A percentile compares a stretch with the other conserved stretches of the same genome.
Evolutionary conservation across 2,329 filamentous ascomycete species (phyloP).

Genomic region (Botrytis hyacinthi): DNA sequence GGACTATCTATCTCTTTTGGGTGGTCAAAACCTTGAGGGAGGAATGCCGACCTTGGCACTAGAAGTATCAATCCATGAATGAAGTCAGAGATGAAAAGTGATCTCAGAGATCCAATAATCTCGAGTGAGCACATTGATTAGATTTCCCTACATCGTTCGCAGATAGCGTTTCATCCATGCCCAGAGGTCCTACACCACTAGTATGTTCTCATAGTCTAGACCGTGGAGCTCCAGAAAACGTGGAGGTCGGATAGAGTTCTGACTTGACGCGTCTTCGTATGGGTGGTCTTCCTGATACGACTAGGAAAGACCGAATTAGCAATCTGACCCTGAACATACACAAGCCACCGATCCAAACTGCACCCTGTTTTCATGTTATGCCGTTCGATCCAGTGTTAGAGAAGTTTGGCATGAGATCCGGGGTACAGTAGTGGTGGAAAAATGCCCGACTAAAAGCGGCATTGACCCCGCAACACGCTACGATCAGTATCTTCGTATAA

Average conservation of each 20-base stretch:
- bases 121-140: not conserved
- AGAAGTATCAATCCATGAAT: not conserved
- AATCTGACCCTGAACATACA: not conserved
- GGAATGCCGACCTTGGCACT: not conserved
- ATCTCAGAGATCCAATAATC: not conserved
- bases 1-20: not conserved
- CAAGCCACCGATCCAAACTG: not conserved
- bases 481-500: not conserved
- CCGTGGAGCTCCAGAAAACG: not conserved
- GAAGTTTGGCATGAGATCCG: not conserved
- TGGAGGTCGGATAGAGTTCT: not conserved
- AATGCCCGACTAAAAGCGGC: conserved; percentile 18
- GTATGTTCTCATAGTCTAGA: not conserved
- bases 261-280: not conserved
- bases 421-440: conserved; percentile 12
- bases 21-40: not conserved
- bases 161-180: not conserved
- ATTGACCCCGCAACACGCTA: conserved; percentile 19
- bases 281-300: not conserved
- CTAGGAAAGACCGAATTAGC: not conserved
- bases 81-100: not conserved
- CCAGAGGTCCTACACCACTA: too few relatives aligned
- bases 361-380: not conserved
- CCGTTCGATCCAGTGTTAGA: not conserved
- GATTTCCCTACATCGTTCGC: not conserved